Evolutionary conservation across 2,329 filamentous ascomycete species (phyloP), one percentile per base, ranked within the genome.

Genomic region (Calonectria multiphialidica): DNA sequence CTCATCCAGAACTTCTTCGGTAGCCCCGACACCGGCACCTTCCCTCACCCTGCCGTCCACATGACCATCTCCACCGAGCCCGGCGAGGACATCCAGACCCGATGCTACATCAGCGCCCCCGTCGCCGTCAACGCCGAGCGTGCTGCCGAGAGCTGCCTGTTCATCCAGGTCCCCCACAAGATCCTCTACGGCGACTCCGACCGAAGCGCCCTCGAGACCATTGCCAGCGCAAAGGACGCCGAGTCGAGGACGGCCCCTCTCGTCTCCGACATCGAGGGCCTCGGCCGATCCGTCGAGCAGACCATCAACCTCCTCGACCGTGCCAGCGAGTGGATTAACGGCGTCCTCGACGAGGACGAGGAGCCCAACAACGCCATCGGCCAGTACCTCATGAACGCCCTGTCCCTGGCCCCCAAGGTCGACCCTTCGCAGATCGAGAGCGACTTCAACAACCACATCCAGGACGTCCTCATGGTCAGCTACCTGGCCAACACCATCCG

Each of bases 401-500:
- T 99, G 75, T 96, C 94, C 57, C 88, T 99, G 75, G 95, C 96
- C 68, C 97, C 97, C 81, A 99, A 98, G 90, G 97, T 98, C 73
- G 95, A 98, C 81, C 88, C 93, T 44, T 90, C 92, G 74, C 94
- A 97, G 83, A 96, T 99, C 82, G 97, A 99, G 90, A 91, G 93
- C 83, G 96, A 98, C 88, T 99, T 99, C 91, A 99, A 99, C 92
- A 98, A 98, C 89, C 97, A 99, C 88, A 95, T 99, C 85, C 97
- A 99, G 88, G 97, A 99, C 84, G 96, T 99, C 73, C 92, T 99
- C 77, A 96, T 98, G 85, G 96, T 99, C 80, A 98, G 95, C 78
- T 99, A 99, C 88, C 91, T 99, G 76, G 95, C 97, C 84, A 99
- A 98, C 90, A 98, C 95, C 77, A 98, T 98, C 87, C 95, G 96